Evolutionary conservation across 1,284 basidiomycete species (phyloP), one percentile per base, ranked within the genome.

Genomic region (Naganishia sp.): DNA sequence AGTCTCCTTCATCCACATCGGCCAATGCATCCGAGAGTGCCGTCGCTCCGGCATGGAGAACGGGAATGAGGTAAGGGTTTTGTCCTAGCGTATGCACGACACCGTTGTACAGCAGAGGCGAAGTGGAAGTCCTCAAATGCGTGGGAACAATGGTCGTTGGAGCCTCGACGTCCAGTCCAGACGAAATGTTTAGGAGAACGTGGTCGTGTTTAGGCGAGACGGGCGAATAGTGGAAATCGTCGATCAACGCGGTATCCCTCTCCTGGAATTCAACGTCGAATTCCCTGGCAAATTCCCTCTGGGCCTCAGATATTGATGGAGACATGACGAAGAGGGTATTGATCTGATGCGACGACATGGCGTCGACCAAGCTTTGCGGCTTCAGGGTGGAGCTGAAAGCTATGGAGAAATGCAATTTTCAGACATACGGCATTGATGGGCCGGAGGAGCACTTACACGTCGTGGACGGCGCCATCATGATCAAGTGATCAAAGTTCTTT

Each of bases 271-370:
- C 83, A 65, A 85, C 68, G 67, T 81, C 81, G 74, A 85, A 85
- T 75, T 85, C 84, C 60, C 83, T 75, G 6, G 83, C 80, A 47
- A 82, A 79, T 67, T 83, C 82, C 25, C 83, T 76, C 70, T 80
- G 80, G 51, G 75, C 65, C 65, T 84, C 83, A 41, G 80, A 75
- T 46, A 82, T 68, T 15, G 72, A 86, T 31, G 88, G 82, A 0
- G 90, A 90, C 65, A 94, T 84, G 1, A 88, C 87, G 72, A 95
- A 82, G 68, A 99, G 84, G 67, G 98, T 83, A 82, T 98, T 97
- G 60, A 91, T 89, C 53, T 73, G 71, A 67, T 86, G 83, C 69
- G 83, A 82, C 11, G 85, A 82, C 62, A 94, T 84, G 55, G 92
- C 86, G 43, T 84, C 76, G 56, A 97, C 85, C 58, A 98, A 83